Evolutionary conservation across 345 rosid genomes (phyloP), one percentile per base, ranked within the genome.

Genomic region (Dimocarpus longan): DNA sequence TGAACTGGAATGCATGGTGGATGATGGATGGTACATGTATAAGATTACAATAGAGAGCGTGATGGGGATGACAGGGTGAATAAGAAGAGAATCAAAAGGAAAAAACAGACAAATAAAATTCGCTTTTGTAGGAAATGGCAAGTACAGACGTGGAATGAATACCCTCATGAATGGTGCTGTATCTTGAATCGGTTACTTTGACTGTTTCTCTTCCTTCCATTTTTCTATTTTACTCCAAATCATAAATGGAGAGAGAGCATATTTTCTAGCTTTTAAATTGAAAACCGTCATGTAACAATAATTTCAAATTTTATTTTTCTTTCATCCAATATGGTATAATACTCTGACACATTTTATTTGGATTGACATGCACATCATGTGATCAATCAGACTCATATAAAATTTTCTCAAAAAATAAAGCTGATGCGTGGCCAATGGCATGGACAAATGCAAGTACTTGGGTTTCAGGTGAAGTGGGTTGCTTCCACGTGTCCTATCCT

Each of bases 161-260:
- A 32, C 37, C 0, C 57, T 56, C 69, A 16, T 22, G 22, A 59
- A 10, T 48, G 2, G 0, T 68, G 37, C 37, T 32, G 37, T 32
- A 32, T 32, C 4, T 37, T 57, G 67, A 57, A 68, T 57, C 74
- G 74, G 80, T 42, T 59, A 44, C 80, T 32, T 68, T 68, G 57
- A 54, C 64, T 54, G 26, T 11, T 71, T 56, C 71, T 1, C 42
- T 7, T 10, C 5, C 22, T 10, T 22, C 10, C 21, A 57, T 21
- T 57, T 57, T 57, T 5, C 8, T 8, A 57, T 32, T 32, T 32
- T 32, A 32, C 3, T 32, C 3, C 37, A 32, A 32, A 32, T 2
- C 37, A 1, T 32, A 32, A 32, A 32, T 32, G n/a, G n/a, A 3
- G 2, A 32, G 2, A 0, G 3, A 32, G 3, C 37, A 32, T 32